These are phyloP conservation scores for Metarhizium sp. DNA, from an alignment of 2,329 filamentous ascomycete species.

Conservation along the genomic window DNA sequence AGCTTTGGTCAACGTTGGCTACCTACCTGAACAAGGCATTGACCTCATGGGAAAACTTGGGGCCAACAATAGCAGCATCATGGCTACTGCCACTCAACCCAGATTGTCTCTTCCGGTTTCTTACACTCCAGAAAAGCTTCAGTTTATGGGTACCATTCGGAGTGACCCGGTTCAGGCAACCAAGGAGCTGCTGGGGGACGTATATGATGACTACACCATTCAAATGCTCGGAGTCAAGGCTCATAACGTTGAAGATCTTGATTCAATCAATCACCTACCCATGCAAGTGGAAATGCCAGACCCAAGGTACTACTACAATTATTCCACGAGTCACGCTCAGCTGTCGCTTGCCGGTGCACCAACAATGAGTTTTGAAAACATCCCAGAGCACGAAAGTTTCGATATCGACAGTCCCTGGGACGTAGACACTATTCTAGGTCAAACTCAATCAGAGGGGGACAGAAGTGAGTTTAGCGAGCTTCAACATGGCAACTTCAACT, in stretches of 20 bases:
- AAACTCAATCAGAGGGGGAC: slow-evolving; percentile 10
- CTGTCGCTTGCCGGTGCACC: background rate
- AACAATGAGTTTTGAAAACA: slow-evolving; percentile 9
- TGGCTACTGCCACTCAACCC: slow-evolving; percentile 12
- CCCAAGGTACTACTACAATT: slow-evolving; percentile 9
- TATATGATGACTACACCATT: slow-evolving; percentile 7
- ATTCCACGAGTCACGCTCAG: slow-evolving; percentile 5
- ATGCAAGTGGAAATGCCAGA: slow-evolving; percentile 9
- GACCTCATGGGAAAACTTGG: slow-evolving; percentile 14
- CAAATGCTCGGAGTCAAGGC: slow-evolving; percentile 6
- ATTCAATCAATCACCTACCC: slow-evolving; percentile 10
- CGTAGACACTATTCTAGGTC: slow-evolving; percentile 11
- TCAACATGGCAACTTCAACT: background rate
- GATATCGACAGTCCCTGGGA: slow-evolving; percentile 15
- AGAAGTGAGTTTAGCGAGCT: slow-evolving; percentile 7
- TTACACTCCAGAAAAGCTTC: slow-evolving; percentile 11
- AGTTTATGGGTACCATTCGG: slow-evolving; percentile 12
- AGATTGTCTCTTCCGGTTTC: slow-evolving; percentile 2
- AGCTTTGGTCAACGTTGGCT: slow-evolving; percentile 14
- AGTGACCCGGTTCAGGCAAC: slow-evolving; percentile 11
- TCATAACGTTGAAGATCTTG: slow-evolving; percentile 10
- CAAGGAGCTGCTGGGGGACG: slow-evolving; percentile 12
- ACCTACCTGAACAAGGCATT: slow-evolving; percentile 14
- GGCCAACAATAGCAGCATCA: slow-evolving; percentile 15
- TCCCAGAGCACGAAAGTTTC: slow-evolving; percentile 12